phyloP scores from a whole-genome alignment of 768 basidiomycete genomes.

The Rhodotorula toruloides region DNA sequence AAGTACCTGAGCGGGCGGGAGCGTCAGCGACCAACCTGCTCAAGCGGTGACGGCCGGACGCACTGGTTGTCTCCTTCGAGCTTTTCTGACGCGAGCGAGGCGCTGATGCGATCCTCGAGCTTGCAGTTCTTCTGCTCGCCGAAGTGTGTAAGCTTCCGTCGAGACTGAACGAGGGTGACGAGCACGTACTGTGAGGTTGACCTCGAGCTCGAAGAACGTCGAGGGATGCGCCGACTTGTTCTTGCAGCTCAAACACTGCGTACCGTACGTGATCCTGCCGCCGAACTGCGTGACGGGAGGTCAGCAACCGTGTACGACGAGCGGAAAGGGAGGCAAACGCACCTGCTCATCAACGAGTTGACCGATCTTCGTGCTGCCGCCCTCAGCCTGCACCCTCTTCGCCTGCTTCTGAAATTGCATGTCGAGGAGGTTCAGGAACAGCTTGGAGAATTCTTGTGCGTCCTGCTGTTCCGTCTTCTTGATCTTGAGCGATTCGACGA shows the following conservation, averaged over 20 bases:
- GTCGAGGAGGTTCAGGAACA: constrained; percentile 85
- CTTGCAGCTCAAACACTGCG: constrained; percentile 66
- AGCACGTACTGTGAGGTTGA: constrained; percentile 64
- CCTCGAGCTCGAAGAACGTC: constrained; percentile 82
- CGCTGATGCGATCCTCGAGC: constrained; percentile 67
- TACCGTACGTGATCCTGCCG: constrained; percentile 75
- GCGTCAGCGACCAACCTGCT: not conserved
- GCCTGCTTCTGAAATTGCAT: constrained; percentile 77
- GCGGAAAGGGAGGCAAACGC: too few relatives aligned
- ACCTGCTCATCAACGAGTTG: constrained; percentile 62
- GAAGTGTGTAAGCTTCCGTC: not conserved
- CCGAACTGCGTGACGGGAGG: constrained; percentile 60
- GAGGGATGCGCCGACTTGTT: constrained; percentile 62
- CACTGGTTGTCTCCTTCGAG: constrained; percentile 80
- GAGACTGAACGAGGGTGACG: not conserved
- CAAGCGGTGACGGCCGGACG: not conserved
- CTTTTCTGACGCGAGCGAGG: constrained; percentile 62
- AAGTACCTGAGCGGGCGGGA: constrained; percentile 57
- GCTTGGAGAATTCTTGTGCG: constrained; percentile 95
- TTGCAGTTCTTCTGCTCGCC: constrained; percentile 59
- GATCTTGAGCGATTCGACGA: constrained; percentile 78
- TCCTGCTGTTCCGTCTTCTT: constrained; percentile 87
- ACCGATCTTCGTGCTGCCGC: constrained; percentile 53
- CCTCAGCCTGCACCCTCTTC: constrained; percentile 6
- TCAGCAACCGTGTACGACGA: constrained; percentile 13